These are phyloP conservation scores for Phaeosphaeria sp. DNA, from an alignment of 2,329 filamentous ascomycete species.

Conservation along the genomic window DNA sequence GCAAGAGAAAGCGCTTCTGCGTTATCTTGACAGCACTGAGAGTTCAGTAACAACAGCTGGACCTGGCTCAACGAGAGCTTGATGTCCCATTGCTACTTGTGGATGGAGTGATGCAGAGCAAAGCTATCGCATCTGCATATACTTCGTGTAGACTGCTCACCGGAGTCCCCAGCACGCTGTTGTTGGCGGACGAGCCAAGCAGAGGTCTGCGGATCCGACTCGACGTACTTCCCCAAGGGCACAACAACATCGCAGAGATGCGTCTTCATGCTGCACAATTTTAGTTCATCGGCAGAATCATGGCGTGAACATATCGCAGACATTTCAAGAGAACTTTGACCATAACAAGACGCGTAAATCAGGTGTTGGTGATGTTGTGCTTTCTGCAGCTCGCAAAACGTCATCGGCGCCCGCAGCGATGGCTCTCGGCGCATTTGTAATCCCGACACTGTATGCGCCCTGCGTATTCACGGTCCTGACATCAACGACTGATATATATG, in stretches of 20 bases:
- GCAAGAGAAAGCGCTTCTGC: background rate
- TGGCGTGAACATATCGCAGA: no score
- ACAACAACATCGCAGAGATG: no score
- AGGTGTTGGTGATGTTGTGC: background rate
- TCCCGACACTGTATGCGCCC: constrained; percentile 8
- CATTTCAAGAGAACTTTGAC: no score
- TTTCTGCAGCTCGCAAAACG: background rate
- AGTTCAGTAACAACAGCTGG: background rate
- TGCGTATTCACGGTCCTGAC: constrained; percentile 13
- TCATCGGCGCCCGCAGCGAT: constrained; percentile 17
- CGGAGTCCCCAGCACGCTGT: no score
- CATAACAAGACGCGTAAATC: background rate
- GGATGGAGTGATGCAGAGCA: background rate
- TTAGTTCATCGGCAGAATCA: no score
- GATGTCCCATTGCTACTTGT: background rate
- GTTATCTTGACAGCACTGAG: background rate
- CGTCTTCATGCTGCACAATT: no score
- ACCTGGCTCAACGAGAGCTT: background rate
- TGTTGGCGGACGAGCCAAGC: no score
- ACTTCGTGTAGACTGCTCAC: no score
- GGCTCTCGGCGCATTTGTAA: constrained; percentile 11
- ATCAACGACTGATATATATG: constrained; percentile 5
- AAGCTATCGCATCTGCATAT: background rate
- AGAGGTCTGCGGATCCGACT: no score
- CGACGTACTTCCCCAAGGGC: no score